phyloP scores from a whole-genome alignment of 345 rosid genomes.

The Luvunga scandens region DNA sequence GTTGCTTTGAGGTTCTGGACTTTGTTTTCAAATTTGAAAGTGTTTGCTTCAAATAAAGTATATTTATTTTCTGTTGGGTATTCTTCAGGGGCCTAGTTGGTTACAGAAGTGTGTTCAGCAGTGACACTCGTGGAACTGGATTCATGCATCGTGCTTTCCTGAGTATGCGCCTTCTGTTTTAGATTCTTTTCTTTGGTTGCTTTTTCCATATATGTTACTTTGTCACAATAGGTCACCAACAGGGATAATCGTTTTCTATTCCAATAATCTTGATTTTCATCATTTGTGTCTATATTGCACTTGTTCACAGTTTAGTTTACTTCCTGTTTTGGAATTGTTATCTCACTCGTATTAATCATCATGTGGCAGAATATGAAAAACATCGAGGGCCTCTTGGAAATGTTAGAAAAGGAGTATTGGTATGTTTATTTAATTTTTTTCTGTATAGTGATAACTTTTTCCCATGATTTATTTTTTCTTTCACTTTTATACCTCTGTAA shows the following conservation, averaged over 20 bases:
- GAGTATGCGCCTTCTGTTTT: constrained; percentile 46
- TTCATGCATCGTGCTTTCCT: constrained; percentile 99
- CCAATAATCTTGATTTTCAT: neutral
- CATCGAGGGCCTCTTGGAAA: constrained; percentile 87
- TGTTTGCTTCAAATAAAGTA: neutral
- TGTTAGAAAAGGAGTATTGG: constrained; percentile 99
- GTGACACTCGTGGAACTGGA: constrained; percentile 96
- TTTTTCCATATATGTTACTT: neutral
- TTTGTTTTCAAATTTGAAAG: neutral
- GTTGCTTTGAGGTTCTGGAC: neutral
- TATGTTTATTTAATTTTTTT: constrained; percentile 29
- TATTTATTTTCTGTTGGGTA: constrained; percentile 2
- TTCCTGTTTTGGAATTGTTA: neutral
- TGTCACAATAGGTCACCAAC: neutral
- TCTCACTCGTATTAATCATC: constrained; percentile 3
- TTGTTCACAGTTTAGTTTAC: neutral
- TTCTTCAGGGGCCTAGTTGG: constrained; percentile 88
- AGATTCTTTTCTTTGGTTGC: constrained; percentile 2
- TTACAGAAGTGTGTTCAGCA: constrained; percentile 97
- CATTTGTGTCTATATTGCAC: neutral
- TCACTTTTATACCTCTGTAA: neutral
- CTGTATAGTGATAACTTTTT: neutral
- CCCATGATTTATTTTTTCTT: neutral
- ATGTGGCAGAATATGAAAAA: constrained; percentile 73
- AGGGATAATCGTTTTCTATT: neutral